These are phyloP conservation scores for Erysimum pusillum DNA, from an alignment of 441 rosid genomes.

Conservation along the genomic window DNA sequence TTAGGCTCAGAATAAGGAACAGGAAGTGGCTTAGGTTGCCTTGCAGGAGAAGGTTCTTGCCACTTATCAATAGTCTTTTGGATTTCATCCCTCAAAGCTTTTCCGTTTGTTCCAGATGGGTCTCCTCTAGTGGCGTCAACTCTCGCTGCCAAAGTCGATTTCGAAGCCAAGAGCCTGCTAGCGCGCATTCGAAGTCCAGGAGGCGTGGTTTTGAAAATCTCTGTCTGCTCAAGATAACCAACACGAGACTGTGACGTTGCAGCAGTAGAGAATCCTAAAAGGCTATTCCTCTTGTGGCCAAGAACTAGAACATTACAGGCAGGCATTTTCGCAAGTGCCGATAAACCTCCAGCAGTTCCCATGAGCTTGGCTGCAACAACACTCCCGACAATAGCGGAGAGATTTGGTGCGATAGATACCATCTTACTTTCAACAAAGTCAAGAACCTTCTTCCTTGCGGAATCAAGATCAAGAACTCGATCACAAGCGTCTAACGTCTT, in stretches of 20 bases:
- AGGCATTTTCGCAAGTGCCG: slow-evolving; percentile 88
- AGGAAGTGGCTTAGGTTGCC: slow-evolving; percentile 95
- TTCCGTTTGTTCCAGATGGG: slow-evolving; percentile 78
- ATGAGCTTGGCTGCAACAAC: slow-evolving; percentile 92
- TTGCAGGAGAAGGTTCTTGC: slow-evolving; percentile 98
- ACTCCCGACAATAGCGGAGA: slow-evolving; percentile 87
- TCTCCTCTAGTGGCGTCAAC: slow-evolving; percentile 87
- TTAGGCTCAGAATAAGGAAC: slow-evolving; percentile 97
- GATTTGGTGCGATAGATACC: slow-evolving; percentile 89
- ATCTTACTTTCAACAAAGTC: slow-evolving; percentile 91
- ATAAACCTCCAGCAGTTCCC: slow-evolving; percentile 90
- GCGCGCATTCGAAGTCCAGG: slow-evolving; percentile 81
- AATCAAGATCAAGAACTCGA: slow-evolving; percentile 80
- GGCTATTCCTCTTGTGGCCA: slow-evolving; percentile 88
- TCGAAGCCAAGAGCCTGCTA: slow-evolving; percentile 81
- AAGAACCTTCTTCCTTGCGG: slow-evolving; percentile 81
- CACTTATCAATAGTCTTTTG: slow-evolving; percentile 87
- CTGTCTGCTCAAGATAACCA: slow-evolving; percentile 87
- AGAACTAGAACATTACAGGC: slow-evolving; percentile 92
- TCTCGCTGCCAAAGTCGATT: slow-evolving; percentile 83
- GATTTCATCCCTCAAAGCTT: slow-evolving; percentile 70
- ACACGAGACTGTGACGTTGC: slow-evolving; percentile 85
- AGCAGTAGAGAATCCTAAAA: slow-evolving; percentile 90
- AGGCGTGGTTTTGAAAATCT: slow-evolving; percentile 83
- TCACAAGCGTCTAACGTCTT: slow-evolving; percentile 87